phyloP scores from a whole-genome alignment of 495 filamentous ascomycete genomes.

The Daldinia childiae region DNA sequence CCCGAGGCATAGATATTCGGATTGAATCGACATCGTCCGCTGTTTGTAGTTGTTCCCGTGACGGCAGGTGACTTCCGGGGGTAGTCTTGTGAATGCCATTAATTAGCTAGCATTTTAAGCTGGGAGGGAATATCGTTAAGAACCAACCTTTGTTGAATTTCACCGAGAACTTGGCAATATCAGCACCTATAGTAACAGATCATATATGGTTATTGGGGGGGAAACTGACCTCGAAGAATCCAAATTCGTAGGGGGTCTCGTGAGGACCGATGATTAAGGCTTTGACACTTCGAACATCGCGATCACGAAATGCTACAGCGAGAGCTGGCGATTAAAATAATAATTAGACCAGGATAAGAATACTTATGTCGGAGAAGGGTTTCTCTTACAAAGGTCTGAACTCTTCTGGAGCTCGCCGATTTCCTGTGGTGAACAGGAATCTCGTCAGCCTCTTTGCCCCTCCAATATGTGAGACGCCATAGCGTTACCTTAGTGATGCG shows the following conservation, averaged over 20 bases:
- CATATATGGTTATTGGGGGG: neutral
- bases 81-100: slow-evolving; percentile 69
- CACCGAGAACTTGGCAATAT: slow-evolving; percentile 64
- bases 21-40: slow-evolving; percentile 87
- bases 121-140: neutral
- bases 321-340: slow-evolving; percentile 64
- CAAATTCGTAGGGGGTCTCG: slow-evolving; percentile 95
- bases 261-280: slow-evolving; percentile 93
- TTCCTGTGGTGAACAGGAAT: slow-evolving; percentile 65
- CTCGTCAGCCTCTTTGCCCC: slow-evolving; percentile 52
- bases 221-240: slow-evolving; percentile 87
- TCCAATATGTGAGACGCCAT: slow-evolving; percentile 28
- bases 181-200: slow-evolving; percentile 32
- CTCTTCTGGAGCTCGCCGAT: slow-evolving; percentile 82
- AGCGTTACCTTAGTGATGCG: slow-evolving; percentile 79
- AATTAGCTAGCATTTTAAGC: slow-evolving; percentile 12
- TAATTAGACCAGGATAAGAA: slow-evolving; percentile 23
- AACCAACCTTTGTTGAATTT: slow-evolving; percentile 71
- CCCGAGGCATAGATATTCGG: slow-evolving; percentile 94
- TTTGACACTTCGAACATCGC: slow-evolving; percentile 86
- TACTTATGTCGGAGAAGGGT: neutral
- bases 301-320: slow-evolving; percentile 84
- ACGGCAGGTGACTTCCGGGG: slow-evolving; percentile 84
- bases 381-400: slow-evolving; percentile 77
- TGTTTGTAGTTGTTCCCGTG: slow-evolving; percentile 82